Conservation (phyloP, 1,284 basidiomycete genomes). For the Cryptococcus depauperatus region DNA sequence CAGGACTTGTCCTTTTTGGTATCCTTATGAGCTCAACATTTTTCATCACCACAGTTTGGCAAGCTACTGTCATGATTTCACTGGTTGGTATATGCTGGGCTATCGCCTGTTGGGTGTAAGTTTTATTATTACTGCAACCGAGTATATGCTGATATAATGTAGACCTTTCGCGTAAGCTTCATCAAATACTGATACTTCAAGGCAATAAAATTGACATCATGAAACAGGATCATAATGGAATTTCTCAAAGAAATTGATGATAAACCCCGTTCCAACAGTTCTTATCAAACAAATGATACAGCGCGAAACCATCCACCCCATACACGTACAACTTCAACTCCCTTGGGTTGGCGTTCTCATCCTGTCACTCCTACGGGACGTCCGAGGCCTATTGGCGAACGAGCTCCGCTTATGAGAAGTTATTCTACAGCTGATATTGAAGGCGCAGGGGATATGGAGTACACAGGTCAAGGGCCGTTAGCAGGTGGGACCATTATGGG, state of each 20-base stretch:
- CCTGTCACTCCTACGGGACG: constrained; percentile 21
- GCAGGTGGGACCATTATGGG: constrained; percentile 92
- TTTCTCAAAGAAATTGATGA: constrained; percentile 69
- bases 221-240: constrained; percentile 80
- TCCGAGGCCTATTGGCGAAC: constrained; percentile 46
- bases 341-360: constrained; percentile 32
- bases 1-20: constrained; percentile 69
- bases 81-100: constrained; percentile 89
- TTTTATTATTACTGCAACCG: constrained; percentile 2
- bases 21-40: constrained; percentile 72
- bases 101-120: constrained; percentile 77
- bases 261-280: constrained; percentile 5
- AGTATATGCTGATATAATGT: neutral
- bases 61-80: constrained; percentile 72
- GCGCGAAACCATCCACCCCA: constrained; percentile 44
- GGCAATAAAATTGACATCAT: constrained; percentile 37
- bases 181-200: neutral
- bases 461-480: constrained; percentile 51
- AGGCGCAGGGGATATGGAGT: constrained; percentile 45
- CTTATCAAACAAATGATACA: too few species aligned
- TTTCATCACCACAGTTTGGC: constrained; percentile 65
- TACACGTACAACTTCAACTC: constrained; percentile 49
- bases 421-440: constrained; percentile 54
- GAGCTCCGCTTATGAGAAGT: constrained; percentile 57
- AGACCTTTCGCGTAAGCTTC: constrained; percentile 35